Conservation (phyloP, 495 filamentous ascomycete species). For the Recurvomyces mirabilis region DNA sequence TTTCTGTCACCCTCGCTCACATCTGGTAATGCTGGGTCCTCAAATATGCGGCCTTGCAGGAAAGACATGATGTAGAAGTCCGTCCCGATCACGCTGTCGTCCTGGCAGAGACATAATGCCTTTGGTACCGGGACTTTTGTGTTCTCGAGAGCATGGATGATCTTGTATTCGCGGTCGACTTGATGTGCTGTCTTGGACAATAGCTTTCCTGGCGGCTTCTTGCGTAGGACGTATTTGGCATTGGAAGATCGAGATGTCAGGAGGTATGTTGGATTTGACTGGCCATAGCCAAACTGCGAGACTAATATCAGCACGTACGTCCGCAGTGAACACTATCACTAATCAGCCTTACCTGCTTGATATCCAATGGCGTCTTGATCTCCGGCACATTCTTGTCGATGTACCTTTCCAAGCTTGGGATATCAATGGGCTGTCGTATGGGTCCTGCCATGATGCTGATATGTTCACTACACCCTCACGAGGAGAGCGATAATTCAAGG, state of each 20-base stretch:
- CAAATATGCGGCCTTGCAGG: conserved; percentile 81
- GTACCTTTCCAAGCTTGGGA: conserved; percentile 64
- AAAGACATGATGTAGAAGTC: conserved; percentile 97
- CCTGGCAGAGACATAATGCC: conserved; percentile 77
- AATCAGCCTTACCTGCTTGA: conserved; percentile 63
- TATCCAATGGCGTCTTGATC: conserved; percentile 67
- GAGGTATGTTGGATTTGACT: conserved; percentile 94
- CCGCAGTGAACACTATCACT: too few relatives aligned
- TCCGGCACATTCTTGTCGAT: conserved; percentile 61
- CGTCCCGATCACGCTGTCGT: conserved; percentile 66
- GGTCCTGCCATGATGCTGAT: conserved; percentile 68
- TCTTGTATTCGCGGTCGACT: conserved; percentile 87
- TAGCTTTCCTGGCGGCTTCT: conserved; percentile 88
- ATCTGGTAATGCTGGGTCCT: conserved; percentile 70
- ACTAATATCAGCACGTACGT: background rate
- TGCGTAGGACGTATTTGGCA: conserved; percentile 70
- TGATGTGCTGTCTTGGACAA: conserved; percentile 88
- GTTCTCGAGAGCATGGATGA: conserved; percentile 65
- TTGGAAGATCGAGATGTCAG: conserved; percentile 54
- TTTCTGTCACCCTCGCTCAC: conserved; percentile 57
- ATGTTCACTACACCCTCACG: background rate
- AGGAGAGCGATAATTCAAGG: background rate
- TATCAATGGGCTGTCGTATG: conserved; percentile 79
- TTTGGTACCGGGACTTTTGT: conserved; percentile 82
- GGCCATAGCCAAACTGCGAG: conserved; percentile 81